phyloP scores from a whole-genome alignment of 2,329 filamentous ascomycete genomes.

The Fusarium tjaetaba region DNA sequence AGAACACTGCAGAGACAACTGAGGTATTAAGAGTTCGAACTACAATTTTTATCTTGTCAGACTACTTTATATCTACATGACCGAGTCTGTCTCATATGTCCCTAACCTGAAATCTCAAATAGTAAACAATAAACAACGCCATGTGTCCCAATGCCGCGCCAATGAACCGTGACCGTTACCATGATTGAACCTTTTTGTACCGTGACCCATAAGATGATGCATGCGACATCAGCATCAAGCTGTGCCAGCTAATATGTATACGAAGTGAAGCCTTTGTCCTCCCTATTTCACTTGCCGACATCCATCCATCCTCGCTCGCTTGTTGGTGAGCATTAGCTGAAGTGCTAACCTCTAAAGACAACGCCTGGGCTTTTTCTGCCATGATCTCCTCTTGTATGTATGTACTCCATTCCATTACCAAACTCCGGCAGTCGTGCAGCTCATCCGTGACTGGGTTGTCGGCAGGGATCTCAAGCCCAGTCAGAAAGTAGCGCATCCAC shows the following conservation, averaged over 20 bases:
- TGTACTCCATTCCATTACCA: slow-evolving; percentile 21
- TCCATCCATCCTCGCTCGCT: slow-evolving; percentile 26
- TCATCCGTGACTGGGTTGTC: slow-evolving; percentile 24
- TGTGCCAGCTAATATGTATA: slow-evolving; percentile 38
- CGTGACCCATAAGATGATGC: slow-evolving; percentile 42
- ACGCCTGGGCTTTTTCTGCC: slow-evolving; percentile 20
- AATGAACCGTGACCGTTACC: slow-evolving; percentile 23
- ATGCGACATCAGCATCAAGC: slow-evolving; percentile 41
- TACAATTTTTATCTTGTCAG: slow-evolving; percentile 23
- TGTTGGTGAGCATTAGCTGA: slow-evolving; percentile 27
- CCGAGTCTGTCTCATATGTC: slow-evolving; percentile 19
- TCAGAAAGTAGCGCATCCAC: slow-evolving; percentile 43
- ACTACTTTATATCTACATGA: slow-evolving; percentile 15
- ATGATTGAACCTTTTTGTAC: slow-evolving; percentile 42
- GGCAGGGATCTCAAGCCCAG: slow-evolving; percentile 40
- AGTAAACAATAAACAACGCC: slow-evolving; percentile 19
- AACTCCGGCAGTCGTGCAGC: slow-evolving; percentile 30
- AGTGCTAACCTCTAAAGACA: slow-evolving; percentile 19
- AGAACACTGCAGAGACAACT: background rate
- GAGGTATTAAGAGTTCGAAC: background rate
- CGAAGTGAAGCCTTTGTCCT: slow-evolving; percentile 36
- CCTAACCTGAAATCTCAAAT: background rate
- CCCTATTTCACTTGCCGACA: slow-evolving; percentile 9
- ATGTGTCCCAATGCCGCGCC: slow-evolving; percentile 34
- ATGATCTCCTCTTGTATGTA: slow-evolving; percentile 22